A percentile compares a stretch with the other conserved stretches of the same genome.
These are phyloP conservation scores for Apiospora kogelbergensis DNA, from an alignment of 2,329 filamentous ascomycete genomes.

Conservation along the genomic window DNA sequence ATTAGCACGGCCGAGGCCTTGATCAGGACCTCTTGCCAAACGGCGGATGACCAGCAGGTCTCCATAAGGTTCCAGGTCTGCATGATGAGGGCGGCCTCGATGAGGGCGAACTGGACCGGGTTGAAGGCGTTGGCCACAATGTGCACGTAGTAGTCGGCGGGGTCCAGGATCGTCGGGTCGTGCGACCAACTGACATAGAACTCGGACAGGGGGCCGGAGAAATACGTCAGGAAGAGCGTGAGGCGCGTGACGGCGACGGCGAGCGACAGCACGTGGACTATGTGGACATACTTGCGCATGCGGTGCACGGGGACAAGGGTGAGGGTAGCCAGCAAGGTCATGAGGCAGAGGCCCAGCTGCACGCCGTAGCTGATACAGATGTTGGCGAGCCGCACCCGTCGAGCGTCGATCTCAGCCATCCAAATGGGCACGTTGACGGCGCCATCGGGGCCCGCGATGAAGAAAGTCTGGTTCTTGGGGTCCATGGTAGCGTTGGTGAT, in stretches of 20 bases:
- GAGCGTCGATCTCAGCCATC: constrained; percentile 23
- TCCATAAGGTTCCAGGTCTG: constrained; percentile 54
- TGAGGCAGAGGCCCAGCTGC: constrained; percentile 67
- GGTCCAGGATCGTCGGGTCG: constrained; percentile 53
- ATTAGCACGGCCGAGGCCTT: constrained; percentile 16
- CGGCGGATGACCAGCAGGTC: constrained; percentile 40
- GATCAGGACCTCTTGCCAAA: constrained; percentile 26
- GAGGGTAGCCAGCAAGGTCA: constrained; percentile 66
- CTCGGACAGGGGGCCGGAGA: constrained; percentile 58
- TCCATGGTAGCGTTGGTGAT: constrained; percentile 10
- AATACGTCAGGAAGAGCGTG: constrained; percentile 57
- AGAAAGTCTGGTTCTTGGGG: constrained; percentile 26
- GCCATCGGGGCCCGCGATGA: constrained; percentile 21
- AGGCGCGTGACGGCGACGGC: constrained; percentile 60
- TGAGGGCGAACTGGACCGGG: constrained; percentile 43
- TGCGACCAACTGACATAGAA: constrained; percentile 59
- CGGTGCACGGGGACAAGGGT: constrained; percentile 67
- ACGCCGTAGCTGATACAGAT: constrained; percentile 63
- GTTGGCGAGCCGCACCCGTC: constrained; percentile 28
- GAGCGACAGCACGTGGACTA: constrained; percentile 64
- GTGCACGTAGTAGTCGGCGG: constrained; percentile 34
- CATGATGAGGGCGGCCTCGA: constrained; percentile 48
- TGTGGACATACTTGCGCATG: constrained; percentile 61
- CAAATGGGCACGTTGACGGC: constrained; percentile 18
- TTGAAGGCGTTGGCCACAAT: constrained; percentile 42